Conservation (phyloP, 1,284 basidiomycete genomes). For the Tremellales sp. region DNA sequence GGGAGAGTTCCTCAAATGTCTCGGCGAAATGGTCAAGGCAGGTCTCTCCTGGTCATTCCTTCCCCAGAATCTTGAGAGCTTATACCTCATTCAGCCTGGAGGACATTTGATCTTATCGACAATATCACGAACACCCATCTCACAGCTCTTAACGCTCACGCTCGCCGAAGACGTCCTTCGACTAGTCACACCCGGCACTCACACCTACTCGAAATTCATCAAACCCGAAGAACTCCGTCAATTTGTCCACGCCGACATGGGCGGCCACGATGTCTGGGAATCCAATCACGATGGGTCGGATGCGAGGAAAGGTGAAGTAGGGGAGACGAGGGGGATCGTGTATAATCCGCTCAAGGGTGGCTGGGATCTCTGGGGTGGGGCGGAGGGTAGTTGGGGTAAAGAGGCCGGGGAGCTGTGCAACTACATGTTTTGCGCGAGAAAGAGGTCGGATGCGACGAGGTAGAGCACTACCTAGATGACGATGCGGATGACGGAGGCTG, state of each 20-base stretch:
- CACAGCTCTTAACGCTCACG: constrained; percentile 85
- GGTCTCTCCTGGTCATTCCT: constrained; percentile 17
- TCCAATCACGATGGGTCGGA: constrained; percentile 47
- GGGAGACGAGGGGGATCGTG: constrained; percentile 75
- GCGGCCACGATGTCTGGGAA: constrained; percentile 46
- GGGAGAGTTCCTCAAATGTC: constrained; percentile 71
- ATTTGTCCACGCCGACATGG: constrained; percentile 66
- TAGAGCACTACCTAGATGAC: too few species aligned
- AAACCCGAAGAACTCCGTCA: constrained; percentile 80
- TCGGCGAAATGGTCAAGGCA: constrained; percentile 80
- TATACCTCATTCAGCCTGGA: constrained; percentile 63
- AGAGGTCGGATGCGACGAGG: constrained; percentile 14
- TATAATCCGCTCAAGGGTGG: constrained; percentile 71
- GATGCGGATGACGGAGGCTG: too few species aligned
- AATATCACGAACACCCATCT: constrained; percentile 87
- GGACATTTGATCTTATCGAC: constrained; percentile 95
- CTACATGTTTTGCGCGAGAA: constrained; percentile 48
- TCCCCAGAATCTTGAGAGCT: not conserved
- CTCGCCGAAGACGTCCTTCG: constrained; percentile 80
- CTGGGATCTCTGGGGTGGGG: constrained; percentile 67
- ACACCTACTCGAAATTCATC: constrained; percentile 86
- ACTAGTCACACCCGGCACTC: constrained; percentile 83
- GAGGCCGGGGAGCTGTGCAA: constrained; percentile 42
- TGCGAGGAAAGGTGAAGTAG: constrained; percentile 59
- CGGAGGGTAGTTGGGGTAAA: constrained; percentile 56